Evolutionary conservation across 805 yeast genomes (phyloP).

Genomic region (Zygosaccharomyces pseudorouxii): DNA sequence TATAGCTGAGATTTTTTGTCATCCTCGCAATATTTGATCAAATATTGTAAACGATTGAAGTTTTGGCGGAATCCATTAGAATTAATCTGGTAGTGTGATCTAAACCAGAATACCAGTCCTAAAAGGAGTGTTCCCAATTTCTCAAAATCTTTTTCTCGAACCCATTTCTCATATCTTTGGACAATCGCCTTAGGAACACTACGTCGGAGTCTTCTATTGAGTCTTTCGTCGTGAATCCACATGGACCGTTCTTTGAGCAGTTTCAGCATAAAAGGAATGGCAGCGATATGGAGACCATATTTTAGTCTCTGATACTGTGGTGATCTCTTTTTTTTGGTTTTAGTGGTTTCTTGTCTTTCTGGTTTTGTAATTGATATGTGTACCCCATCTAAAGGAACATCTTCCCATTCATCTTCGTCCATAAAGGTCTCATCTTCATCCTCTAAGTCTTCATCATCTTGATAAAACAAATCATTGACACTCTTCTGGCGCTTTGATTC

Average conservation of each 20-base stretch:
- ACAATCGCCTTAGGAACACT: conserved; percentile 26
- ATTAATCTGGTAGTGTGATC: conserved; percentile 24
- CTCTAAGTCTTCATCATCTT: conserved; percentile 1
- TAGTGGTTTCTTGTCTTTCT: not conserved
- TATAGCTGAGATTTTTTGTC: not conserved
- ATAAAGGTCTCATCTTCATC: conserved; percentile 5
- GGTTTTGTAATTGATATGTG: not conserved
- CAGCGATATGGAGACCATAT: conserved; percentile 18
- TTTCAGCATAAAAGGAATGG: conserved; percentile 21
- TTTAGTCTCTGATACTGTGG: conserved; percentile 13
- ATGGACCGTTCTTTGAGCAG: conserved; percentile 12
- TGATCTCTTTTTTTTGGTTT: conserved; percentile 2
- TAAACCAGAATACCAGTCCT: conserved; percentile 28
- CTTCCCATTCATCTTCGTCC: conserved; percentile 30
- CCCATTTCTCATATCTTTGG: conserved; percentile 18
- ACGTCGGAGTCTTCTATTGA: conserved; percentile 20
- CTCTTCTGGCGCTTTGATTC: not conserved
- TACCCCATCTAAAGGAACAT: conserved; percentile 18
- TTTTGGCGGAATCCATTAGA: conserved; percentile 29
- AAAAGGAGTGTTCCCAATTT: conserved; percentile 18
- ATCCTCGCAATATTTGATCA: conserved; percentile 3
- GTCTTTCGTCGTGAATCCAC: conserved; percentile 18
- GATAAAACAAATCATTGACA: not conserved
- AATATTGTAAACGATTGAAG: conserved; percentile 12
- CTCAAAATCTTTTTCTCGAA: not conserved